These are phyloP conservation scores for Dimargaris verticillata DNA, from an alignment of 192 early-diverging fungal genomes.

Conservation along the genomic window DNA sequence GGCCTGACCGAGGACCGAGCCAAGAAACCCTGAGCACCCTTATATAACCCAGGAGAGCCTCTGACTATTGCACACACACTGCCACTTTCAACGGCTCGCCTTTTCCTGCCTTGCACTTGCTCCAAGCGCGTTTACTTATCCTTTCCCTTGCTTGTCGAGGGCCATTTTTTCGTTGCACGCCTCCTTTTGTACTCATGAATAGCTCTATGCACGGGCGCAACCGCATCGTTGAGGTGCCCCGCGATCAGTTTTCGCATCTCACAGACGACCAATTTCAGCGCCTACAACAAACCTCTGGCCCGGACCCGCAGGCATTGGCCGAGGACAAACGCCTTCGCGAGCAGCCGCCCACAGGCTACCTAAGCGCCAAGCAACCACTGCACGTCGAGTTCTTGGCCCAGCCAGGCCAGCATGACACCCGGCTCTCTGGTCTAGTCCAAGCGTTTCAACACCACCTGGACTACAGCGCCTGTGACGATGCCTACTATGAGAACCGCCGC, in stretches of 20 bases:
- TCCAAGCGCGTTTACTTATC: not conserved
- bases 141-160: not conserved
- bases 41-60: not conserved
- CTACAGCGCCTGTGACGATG: slow-evolving; percentile 30
- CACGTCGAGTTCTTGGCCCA: not conserved
- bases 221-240: not conserved
- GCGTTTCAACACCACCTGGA: slow-evolving; percentile 12
- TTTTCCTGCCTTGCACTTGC: not conserved
- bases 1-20: too few species aligned
- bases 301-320: not conserved
- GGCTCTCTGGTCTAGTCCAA: not conserved
- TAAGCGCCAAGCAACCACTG: slow-evolving; percentile 2
- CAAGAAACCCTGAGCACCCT: too few species aligned
- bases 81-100: not conserved
- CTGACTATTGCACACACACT: not conserved
- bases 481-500: slow-evolving; percentile 29
- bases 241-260: not conserved
- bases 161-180: not conserved
- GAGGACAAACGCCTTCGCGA: not conserved
- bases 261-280: slow-evolving; percentile 1
- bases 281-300: not conserved
- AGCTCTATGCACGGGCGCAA: not conserved
- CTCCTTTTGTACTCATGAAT: not conserved
- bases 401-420: not conserved
- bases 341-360: slow-evolving; percentile 1